Evolutionary conservation across 2,329 filamentous ascomycete genomes (phyloP).

Genomic region (Exophiala bonariae): DNA sequence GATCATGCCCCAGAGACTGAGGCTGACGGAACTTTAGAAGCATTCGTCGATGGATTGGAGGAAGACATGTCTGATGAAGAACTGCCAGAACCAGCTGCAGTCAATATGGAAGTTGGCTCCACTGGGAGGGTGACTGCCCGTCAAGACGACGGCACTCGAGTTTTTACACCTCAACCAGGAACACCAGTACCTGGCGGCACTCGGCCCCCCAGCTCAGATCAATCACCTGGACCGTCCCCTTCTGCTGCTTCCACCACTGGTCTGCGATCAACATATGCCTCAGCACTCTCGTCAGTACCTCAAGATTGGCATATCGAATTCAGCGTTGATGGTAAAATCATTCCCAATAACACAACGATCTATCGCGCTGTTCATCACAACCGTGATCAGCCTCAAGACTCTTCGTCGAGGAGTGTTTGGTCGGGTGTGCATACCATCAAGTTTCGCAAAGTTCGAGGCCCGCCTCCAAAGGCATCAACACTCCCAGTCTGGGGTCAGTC

Average conservation of each 20-base stretch:
- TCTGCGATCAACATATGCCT: conserved; percentile 70
- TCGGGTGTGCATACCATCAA: conserved; percentile 87
- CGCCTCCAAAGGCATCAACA: conserved; percentile 71
- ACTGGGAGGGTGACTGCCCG: conserved; percentile 86
- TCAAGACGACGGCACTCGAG: conserved; percentile 85
- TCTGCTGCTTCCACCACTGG: conserved; percentile 54
- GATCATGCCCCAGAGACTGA: conserved; percentile 62
- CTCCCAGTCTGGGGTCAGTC: conserved; percentile 37
- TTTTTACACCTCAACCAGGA: conserved; percentile 71
- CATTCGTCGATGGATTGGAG: conserved; percentile 87
- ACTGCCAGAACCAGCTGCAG: conserved; percentile 79
- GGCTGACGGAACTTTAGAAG: conserved; percentile 66
- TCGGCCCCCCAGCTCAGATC: conserved; percentile 27
- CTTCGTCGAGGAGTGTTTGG: conserved; percentile 78
- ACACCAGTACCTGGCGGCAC: conserved; percentile 37
- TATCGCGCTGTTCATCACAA: conserved; percentile 87
- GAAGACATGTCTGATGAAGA: conserved; percentile 75
- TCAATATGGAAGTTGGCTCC: conserved; percentile 85
- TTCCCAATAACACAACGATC: conserved; percentile 90
- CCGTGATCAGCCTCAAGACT: conserved; percentile 62
- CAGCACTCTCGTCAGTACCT: conserved; percentile 74
- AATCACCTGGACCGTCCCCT: conserved; percentile 45
- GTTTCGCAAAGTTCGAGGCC: conserved; percentile 82
- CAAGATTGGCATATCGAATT: conserved; percentile 99
- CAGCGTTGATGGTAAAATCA: conserved; percentile 76